Conservation (phyloP, 306 rosid genomes). For the Pyrus bretschneideri region DNA sequence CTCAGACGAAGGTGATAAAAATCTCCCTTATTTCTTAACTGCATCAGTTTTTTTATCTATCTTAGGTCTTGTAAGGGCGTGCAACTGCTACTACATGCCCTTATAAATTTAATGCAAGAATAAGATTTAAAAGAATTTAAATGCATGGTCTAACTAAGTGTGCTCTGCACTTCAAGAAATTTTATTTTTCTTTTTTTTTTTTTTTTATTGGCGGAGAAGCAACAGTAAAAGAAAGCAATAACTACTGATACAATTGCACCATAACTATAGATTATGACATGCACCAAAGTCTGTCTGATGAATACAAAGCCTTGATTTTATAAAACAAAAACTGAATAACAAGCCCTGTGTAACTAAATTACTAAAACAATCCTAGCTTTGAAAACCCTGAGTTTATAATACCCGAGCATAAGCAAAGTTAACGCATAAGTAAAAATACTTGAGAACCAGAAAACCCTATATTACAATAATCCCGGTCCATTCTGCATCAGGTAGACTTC, state of each 20-base stretch:
- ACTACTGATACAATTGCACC: background rate
- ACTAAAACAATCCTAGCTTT: background rate
- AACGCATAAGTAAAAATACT: background rate
- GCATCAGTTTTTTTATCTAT: background rate
- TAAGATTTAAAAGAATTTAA: background rate
- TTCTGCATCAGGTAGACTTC: background rate
- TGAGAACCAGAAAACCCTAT: background rate
- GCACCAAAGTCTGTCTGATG: background rate
- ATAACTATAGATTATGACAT: background rate
- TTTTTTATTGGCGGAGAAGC: background rate
- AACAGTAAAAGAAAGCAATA: background rate
- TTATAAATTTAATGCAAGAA: background rate
- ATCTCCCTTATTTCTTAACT: background rate
- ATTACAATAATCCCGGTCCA: background rate
- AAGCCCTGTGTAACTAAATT: background rate
- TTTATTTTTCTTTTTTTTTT: too few species aligned
- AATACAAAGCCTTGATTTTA: background rate
- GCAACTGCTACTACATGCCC: background rate
- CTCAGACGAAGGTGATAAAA: background rate
- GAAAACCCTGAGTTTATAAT: background rate
- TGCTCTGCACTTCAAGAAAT: background rate
- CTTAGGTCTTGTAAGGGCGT: background rate
- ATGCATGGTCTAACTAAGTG: background rate
- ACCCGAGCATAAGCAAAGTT: background rate
- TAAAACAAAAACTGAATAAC: background rate